These are phyloP conservation scores for Colletotrichum sp. DNA, from an alignment of 2,329 filamentous ascomycete genomes.

Conservation along the genomic window DNA sequence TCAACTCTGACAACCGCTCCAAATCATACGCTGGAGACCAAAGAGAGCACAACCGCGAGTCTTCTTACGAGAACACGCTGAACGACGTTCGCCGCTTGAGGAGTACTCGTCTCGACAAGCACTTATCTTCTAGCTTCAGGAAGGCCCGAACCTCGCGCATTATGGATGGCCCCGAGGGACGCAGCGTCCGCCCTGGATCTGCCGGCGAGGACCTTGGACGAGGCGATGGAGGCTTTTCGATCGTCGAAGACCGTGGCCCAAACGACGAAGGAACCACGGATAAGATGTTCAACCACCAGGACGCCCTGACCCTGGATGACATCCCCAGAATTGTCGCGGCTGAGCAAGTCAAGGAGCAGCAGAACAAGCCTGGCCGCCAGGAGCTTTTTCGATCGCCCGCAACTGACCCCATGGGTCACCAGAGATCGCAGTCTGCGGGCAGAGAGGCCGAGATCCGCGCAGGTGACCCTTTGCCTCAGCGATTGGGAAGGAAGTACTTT, in stretches of 20 bases:
- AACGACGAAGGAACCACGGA: slow-evolving; percentile 75
- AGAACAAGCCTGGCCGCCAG: slow-evolving; percentile 78
- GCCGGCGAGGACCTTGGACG: slow-evolving; percentile 65
- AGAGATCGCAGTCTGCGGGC: slow-evolving; percentile 63
- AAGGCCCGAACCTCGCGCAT: slow-evolving; percentile 90
- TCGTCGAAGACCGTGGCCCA: slow-evolving; percentile 75
- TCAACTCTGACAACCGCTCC: slow-evolving; percentile 72
- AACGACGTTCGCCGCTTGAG: slow-evolving; percentile 92
- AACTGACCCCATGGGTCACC: slow-evolving; percentile 68
- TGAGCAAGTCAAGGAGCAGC: slow-evolving; percentile 85
- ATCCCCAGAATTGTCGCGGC: slow-evolving; percentile 95
- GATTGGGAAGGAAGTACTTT: slow-evolving; percentile 80
- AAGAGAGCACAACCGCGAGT: slow-evolving; percentile 67
- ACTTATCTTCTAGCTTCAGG: slow-evolving; percentile 89
- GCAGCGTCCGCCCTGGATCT: slow-evolving; percentile 72
- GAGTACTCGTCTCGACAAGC: slow-evolving; percentile 92
- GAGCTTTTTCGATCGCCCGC: slow-evolving; percentile 64
- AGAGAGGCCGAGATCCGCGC: slow-evolving; percentile 56
- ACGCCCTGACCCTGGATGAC: slow-evolving; percentile 92
- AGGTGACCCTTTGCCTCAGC: slow-evolving; percentile 59
- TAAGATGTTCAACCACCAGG: slow-evolving; percentile 86
- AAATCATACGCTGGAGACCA: slow-evolving; percentile 73
- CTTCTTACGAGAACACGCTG: slow-evolving; percentile 92
- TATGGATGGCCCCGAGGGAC: slow-evolving; percentile 83
- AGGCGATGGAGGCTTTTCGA: slow-evolving; percentile 67